phyloP scores from a whole-genome alignment of 495 filamentous ascomycete species.

The Penicillium steckii region DNA sequence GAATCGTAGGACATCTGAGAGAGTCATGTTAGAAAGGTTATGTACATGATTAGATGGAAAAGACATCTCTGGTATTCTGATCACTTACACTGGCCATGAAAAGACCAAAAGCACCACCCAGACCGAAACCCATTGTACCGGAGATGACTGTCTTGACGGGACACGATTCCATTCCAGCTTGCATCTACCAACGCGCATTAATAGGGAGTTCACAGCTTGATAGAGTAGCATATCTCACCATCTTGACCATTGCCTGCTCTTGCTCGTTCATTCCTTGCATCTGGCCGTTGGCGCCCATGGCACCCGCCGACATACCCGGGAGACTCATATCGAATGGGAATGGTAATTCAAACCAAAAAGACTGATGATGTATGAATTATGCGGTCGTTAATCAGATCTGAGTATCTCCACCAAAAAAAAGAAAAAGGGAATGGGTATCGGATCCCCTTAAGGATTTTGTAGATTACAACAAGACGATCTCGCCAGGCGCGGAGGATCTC shows the following conservation, averaged over 20 bases:
- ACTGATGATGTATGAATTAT: not conserved
- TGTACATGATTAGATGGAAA: not conserved
- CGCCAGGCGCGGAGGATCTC: conserved; percentile 27
- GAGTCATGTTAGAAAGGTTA: conserved; percentile 4
- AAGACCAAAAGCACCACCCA: conserved; percentile 88
- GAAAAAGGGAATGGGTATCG: not conserved
- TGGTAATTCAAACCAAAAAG: not conserved
- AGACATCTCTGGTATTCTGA: conserved; percentile 4
- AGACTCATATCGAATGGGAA: conserved; percentile 40
- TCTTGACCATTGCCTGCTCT: conserved; percentile 53
- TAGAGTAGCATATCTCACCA: conserved; percentile 37
- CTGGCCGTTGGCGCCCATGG: conserved; percentile 24
- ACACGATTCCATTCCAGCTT: conserved; percentile 84
- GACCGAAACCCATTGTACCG: conserved; percentile 83
- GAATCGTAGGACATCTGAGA: conserved; percentile 89
- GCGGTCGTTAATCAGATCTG: not conserved
- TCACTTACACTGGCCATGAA: conserved; percentile 85
- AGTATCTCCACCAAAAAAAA: not conserved
- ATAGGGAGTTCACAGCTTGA: conserved; percentile 31
- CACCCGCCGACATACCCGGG: conserved; percentile 38
- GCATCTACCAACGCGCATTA: conserved; percentile 55
- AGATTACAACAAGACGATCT: conserved; percentile 3
- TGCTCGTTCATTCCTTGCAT: conserved; percentile 50
- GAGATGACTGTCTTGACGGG: conserved; percentile 78
- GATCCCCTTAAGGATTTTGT: conserved; percentile 7